phyloP scores from a whole-genome alignment of 495 filamentous ascomycete genomes.

The Hypoxylon cercidicola region DNA sequence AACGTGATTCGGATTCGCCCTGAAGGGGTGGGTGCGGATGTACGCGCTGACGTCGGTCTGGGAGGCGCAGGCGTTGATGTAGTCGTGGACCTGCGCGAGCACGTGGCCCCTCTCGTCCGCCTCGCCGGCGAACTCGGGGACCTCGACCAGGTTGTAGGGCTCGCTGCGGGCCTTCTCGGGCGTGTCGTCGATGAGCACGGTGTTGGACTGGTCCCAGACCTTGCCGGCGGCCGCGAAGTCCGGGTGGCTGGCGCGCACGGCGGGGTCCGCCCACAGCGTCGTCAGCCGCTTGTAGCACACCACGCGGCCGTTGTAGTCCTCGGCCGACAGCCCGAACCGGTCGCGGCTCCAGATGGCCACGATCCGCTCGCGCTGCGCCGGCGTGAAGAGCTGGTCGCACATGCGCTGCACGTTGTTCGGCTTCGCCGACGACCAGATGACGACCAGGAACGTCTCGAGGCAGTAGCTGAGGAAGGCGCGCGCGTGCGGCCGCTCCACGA shows the following conservation, averaged over 20 bases:
- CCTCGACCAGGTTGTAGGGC: constrained; percentile 81
- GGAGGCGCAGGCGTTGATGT: constrained; percentile 55
- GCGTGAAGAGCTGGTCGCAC: constrained; percentile 62
- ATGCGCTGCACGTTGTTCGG: constrained; percentile 74
- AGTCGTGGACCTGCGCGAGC: constrained; percentile 60
- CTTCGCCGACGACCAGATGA: constrained; percentile 91
- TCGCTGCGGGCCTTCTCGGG: constrained; percentile 80
- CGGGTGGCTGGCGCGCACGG: constrained; percentile 65
- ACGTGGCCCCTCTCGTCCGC: constrained; percentile 47
- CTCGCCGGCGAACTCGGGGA: constrained; percentile 78
- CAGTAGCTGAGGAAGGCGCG: constrained; percentile 72
- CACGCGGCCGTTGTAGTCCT: constrained; percentile 74
- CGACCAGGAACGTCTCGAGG: constrained; percentile 74
- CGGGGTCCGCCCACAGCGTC: constrained; percentile 71
- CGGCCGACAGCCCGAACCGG: constrained; percentile 69
- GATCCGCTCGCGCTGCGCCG: constrained; percentile 55
- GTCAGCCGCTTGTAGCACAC: constrained; percentile 89
- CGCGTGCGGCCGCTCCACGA: constrained; percentile 70
- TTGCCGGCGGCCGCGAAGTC: constrained; percentile 40
- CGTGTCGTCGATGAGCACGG: constrained; percentile 88
- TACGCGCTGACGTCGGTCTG: constrained; percentile 60
- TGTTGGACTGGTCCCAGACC: constrained; percentile 84
- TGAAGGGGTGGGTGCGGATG: constrained; percentile 51
- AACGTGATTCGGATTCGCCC: background rate
- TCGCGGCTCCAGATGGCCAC: constrained; percentile 85